Evolutionary conservation across 1,284 basidiomycete species (phyloP).

Genomic region (Tetrapyrgos nigripes): DNA sequence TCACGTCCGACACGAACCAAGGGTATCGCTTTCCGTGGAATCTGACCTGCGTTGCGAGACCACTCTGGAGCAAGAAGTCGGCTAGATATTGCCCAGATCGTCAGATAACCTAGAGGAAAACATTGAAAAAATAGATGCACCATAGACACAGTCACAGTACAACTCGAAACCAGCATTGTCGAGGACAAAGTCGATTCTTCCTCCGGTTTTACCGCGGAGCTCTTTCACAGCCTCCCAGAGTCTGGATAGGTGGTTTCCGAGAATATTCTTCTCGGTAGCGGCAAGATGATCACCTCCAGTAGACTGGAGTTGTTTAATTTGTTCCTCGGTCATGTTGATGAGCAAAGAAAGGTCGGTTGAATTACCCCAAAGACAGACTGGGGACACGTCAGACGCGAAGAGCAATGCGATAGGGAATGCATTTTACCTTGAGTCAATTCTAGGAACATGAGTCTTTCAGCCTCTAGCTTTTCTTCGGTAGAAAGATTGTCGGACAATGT

Average conservation of each 20-base stretch:
- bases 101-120: not conserved
- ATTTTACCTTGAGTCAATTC: slow-evolving; percentile 86
- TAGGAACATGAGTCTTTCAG: slow-evolving; percentile 90
- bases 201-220: slow-evolving; percentile 74
- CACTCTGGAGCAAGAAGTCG: slow-evolving; percentile 91
- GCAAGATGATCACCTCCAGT: slow-evolving; percentile 96
- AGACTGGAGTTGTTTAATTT: slow-evolving; percentile 97
- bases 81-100: slow-evolving; percentile 47
- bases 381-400: slow-evolving; percentile 9
- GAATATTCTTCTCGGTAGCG: slow-evolving; percentile 95
- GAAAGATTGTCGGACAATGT: slow-evolving; percentile 63
- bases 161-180: slow-evolving; percentile 95
- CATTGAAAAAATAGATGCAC: slow-evolving; percentile 46
- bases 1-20: slow-evolving; percentile 98
- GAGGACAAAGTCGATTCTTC: slow-evolving; percentile 88
- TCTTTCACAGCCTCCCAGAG: slow-evolving; percentile 86
- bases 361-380: slow-evolving; percentile 94
- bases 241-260: slow-evolving; percentile 82
- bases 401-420: slow-evolving; percentile 14
- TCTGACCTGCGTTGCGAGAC: slow-evolving; percentile 83
- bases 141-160: slow-evolving; percentile 97
- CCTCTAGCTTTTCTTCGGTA: slow-evolving; percentile 69
- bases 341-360: slow-evolving; percentile 96
- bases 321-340: slow-evolving; percentile 99
- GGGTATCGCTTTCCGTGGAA: slow-evolving; percentile 94